Percentiles rank a stretch among this genome's conserved stretches.
These are phyloP conservation scores for Amanita jacksonii DNA, from an alignment of 768 basidiomycete genomes.

Conservation along the genomic window DNA sequence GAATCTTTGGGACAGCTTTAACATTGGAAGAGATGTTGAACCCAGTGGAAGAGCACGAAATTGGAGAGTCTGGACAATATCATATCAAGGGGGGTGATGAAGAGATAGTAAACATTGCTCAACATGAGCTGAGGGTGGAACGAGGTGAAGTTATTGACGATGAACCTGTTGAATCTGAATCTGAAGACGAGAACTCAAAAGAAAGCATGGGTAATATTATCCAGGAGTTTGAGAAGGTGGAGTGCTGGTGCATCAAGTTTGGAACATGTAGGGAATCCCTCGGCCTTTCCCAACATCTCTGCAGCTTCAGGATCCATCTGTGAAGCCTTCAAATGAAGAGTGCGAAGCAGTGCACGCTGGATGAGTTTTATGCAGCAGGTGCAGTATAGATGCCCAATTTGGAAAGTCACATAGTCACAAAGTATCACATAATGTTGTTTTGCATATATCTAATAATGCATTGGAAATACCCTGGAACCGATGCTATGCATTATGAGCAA, in stretches of 20 bases:
- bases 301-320: slow-evolving; percentile 1
- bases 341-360: neutral
- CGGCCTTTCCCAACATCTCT: neutral
- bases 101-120: slow-evolving; percentile 3
- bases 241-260: too few relatives aligned
- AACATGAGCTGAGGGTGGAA: slow-evolving; percentile 2
- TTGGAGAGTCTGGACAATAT: slow-evolving; percentile 6
- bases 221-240: too few relatives aligned
- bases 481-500: too few relatives aligned
- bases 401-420: too few relatives aligned
- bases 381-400: too few relatives aligned
- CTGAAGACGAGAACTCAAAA: neutral
- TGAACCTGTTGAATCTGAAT: neutral
- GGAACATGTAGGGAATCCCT: too few relatives aligned
- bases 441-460: slow-evolving; percentile 5
- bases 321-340: neutral
- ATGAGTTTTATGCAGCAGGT: neutral
- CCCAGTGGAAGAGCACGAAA: slow-evolving; percentile 4
- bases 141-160: neutral
- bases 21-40: slow-evolving; percentile 7
- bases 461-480: too few relatives aligned
- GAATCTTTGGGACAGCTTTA: slow-evolving; percentile 3
- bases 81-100: slow-evolving; percentile 3
- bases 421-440: neutral
- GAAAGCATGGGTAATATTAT: neutral